A percentile compares a stretch with the other conserved stretches of the same genome.
Conservation (phyloP, 2,329 filamentous ascomycete species). For the Neurospora crassa region DNA sequence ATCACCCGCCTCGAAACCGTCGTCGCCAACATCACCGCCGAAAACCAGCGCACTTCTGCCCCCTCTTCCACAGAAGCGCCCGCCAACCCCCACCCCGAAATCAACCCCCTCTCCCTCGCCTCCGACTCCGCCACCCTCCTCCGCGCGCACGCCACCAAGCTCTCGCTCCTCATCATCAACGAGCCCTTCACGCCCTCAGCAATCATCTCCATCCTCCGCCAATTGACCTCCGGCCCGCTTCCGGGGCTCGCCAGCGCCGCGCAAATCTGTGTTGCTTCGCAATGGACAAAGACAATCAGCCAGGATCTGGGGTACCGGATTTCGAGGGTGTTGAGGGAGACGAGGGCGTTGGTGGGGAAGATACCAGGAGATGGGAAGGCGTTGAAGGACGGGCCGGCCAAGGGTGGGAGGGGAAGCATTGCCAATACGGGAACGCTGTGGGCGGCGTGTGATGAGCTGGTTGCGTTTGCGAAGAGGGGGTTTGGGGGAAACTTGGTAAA, state of each 20-base stretch:
- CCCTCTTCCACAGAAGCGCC: slow-evolving; percentile 8
- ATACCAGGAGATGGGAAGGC: slow-evolving; percentile 51
- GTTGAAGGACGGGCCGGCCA: slow-evolving; percentile 33
- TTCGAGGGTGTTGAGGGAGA: slow-evolving; percentile 51
- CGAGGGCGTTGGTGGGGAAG: slow-evolving; percentile 48
- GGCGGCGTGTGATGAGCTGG: slow-evolving; percentile 69
- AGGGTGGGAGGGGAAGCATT: slow-evolving; percentile 32
- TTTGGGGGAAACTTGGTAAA: slow-evolving; percentile 60
- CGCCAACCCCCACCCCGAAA: slow-evolving; percentile 7
- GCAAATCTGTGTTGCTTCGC: slow-evolving; percentile 50
- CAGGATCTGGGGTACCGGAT: slow-evolving; percentile 53
- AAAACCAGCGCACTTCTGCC: slow-evolving; percentile 10
- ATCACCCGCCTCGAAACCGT: slow-evolving; percentile 25
- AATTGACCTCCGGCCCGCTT: slow-evolving; percentile 64
- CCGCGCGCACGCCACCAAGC: slow-evolving; percentile 74
- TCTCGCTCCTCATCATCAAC: slow-evolving; percentile 79
- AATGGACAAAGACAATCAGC: slow-evolving; percentile 55
- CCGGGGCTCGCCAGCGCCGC: slow-evolving; percentile 65
- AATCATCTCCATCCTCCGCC: slow-evolving; percentile 57
- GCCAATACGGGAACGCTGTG: slow-evolving; percentile 69
- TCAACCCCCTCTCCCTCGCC: slow-evolving; percentile 58
- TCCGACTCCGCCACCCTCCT: slow-evolving; percentile 64
- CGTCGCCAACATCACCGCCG: slow-evolving; percentile 30
- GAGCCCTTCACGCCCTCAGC: slow-evolving; percentile 78
- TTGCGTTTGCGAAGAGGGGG: slow-evolving; percentile 54